These are phyloP conservation scores for Cladophialophora immunda DNA, from an alignment of 2,329 filamentous ascomycete genomes.

Conservation along the genomic window DNA sequence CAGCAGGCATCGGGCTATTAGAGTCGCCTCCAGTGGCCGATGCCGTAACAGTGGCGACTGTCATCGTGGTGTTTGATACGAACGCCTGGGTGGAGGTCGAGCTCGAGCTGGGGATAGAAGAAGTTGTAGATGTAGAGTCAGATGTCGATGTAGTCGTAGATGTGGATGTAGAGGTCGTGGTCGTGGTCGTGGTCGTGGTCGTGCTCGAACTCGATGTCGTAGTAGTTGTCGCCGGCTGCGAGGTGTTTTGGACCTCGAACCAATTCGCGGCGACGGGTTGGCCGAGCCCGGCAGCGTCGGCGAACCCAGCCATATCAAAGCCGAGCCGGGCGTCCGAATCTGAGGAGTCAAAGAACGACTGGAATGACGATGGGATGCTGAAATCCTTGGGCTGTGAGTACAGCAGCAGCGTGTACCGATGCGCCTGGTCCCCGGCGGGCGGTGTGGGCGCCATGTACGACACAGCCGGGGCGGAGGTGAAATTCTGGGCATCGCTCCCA, in stretches of 20 bases:
- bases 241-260: slow-evolving; percentile 46
- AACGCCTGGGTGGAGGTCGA: not conserved
- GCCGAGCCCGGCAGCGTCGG: slow-evolving; percentile 44
- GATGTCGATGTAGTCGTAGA: not conserved
- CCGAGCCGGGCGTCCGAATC: slow-evolving; percentile 40
- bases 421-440: slow-evolving; percentile 39
- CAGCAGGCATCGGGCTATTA: not conserved
- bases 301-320: slow-evolving; percentile 50
- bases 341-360: slow-evolving; percentile 40
- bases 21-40: not conserved
- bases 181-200: slow-evolving; percentile 5
- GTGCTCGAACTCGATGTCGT: slow-evolving; percentile 11
- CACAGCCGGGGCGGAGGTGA: slow-evolving; percentile 22
- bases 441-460: slow-evolving; percentile 46
- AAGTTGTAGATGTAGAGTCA: not conserved
- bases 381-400: slow-evolving; percentile 43
- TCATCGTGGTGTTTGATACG: not conserved
- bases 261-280: slow-evolving; percentile 50
- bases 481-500: slow-evolving; percentile 20
- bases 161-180: slow-evolving; percentile 5
- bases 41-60: slow-evolving; percentile 6
- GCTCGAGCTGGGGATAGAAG: not conserved
- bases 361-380: slow-evolving; percentile 45
- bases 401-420: slow-evolving; percentile 47
- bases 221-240: not conserved